These are phyloP conservation scores for Leccinum longicurvipes DNA, from an alignment of 768 basidiomycete genomes.

Conservation along the genomic window DNA sequence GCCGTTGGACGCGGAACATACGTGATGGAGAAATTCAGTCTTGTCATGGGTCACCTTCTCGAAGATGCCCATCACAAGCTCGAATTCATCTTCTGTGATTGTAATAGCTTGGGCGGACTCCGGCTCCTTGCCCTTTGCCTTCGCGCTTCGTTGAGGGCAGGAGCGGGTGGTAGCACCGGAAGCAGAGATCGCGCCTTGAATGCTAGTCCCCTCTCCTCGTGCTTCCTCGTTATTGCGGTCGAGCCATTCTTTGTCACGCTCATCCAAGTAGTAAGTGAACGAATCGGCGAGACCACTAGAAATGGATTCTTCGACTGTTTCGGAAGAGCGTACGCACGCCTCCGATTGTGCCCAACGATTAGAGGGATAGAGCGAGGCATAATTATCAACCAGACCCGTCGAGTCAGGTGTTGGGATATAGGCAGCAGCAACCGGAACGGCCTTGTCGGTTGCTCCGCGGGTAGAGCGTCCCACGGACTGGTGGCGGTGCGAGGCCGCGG, in stretches of 20 bases:
- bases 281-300: constrained; percentile 62
- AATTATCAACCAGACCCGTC: constrained; percentile 74
- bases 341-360: constrained; percentile 72
- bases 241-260: constrained; percentile 93
- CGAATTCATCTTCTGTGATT: constrained; percentile 90
- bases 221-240: constrained; percentile 87
- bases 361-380: constrained; percentile 69
- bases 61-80: constrained; percentile 91
- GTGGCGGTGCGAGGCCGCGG: constrained; percentile 51
- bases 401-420: constrained; percentile 95
- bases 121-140: constrained; percentile 82
- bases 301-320: constrained; percentile 78
- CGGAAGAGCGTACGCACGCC: constrained; percentile 76
- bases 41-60: constrained; percentile 90
- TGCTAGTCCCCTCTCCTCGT: constrained; percentile 79
- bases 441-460: constrained; percentile 33
- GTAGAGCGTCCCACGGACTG: constrained; percentile 36
- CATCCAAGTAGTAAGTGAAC: constrained; percentile 92
- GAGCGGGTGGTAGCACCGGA: constrained; percentile 53
- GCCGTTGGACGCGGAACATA: constrained; percentile 37
- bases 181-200: constrained; percentile 62
- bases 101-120: constrained; percentile 60
- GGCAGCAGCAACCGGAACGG: constrained; percentile 45
- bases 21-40: constrained; percentile 86
- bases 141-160: constrained; percentile 57